These are phyloP conservation scores for Candida chilensis DNA, from an alignment of 805 yeast species.

Conservation along the genomic window DNA sequence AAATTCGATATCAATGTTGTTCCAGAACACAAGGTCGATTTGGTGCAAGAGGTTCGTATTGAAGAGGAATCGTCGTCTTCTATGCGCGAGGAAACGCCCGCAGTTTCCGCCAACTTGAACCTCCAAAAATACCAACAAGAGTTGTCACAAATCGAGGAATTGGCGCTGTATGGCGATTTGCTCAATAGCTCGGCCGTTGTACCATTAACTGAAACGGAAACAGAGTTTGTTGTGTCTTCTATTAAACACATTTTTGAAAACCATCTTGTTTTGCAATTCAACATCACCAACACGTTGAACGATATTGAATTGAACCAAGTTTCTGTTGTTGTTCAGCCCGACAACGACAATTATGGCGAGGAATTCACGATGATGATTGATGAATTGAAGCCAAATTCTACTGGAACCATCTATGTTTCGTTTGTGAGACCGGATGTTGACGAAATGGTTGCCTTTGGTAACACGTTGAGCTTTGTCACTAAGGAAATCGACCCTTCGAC, in stretches of 20 bases:
- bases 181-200: constrained; percentile 58
- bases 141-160: constrained; percentile 62
- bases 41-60: too few species aligned
- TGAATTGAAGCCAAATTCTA: constrained; percentile 58
- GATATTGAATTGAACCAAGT: constrained; percentile 75
- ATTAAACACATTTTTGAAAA: constrained; percentile 75
- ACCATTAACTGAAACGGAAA: constrained; percentile 82
- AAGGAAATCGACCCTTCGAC: constrained; percentile 74
- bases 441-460: constrained; percentile 42
- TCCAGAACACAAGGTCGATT: too few species aligned
- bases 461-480: constrained; percentile 63
- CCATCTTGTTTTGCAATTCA: constrained; percentile 71
- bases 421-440: constrained; percentile 50
- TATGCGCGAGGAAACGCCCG: too few species aligned
- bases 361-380: constrained; percentile 71
- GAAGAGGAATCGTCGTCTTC: too few species aligned
- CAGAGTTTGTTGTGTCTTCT: constrained; percentile 83
- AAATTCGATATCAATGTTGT: constrained; percentile 69
- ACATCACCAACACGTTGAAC: constrained; percentile 75
- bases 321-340: constrained; percentile 59
- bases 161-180: constrained; percentile 64
- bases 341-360: constrained; percentile 47
- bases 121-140: constrained; percentile 66
- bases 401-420: constrained; percentile 73
- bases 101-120: too few species aligned